Evolutionary conservation across 768 basidiomycete species (phyloP).

Genomic region (Lentinus tigrinus): DNA sequence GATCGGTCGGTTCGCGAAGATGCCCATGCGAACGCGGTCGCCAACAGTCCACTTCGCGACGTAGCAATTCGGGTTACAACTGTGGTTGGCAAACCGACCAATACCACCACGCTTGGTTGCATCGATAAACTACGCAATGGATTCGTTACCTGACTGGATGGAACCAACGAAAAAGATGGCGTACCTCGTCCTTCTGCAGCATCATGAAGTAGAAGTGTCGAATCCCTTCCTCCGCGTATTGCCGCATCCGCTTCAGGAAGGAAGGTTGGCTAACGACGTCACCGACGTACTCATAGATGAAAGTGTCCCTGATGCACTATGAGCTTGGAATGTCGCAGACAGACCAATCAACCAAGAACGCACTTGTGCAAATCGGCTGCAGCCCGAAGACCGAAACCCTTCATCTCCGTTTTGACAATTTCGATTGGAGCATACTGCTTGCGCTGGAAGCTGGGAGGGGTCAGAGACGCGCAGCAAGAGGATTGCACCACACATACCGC

Average conservation of each 20-base stretch:
- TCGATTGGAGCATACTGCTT: constrained; percentile 84
- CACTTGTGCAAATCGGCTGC: constrained; percentile 64
- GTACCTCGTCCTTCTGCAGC: constrained; percentile 94
- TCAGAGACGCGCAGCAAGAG: background rate
- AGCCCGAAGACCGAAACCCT: constrained; percentile 91
- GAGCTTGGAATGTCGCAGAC: background rate
- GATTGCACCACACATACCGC: constrained; percentile 48
- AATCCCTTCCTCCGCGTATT: constrained; percentile 91
- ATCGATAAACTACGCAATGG: constrained; percentile 82
- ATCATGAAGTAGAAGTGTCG: constrained; percentile 99
- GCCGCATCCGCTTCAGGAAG: constrained; percentile 92
- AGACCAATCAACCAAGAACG: constrained; percentile 26
- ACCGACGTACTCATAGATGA: constrained; percentile 98
- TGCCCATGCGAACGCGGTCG: constrained; percentile 90
- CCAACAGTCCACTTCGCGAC: constrained; percentile 98
- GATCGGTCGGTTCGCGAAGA: constrained; percentile 87
- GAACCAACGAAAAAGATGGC: constrained; percentile 18
- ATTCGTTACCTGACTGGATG: background rate
- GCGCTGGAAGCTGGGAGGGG: constrained; percentile 70
- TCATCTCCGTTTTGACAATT: constrained; percentile 91
- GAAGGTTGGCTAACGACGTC: constrained; percentile 87
- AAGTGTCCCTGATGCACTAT: constrained; percentile 60
- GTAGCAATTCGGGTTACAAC: constrained; percentile 95
- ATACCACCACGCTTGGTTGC: constrained; percentile 97
- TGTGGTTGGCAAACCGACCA: constrained; percentile 97